phyloP scores from a whole-genome alignment of 192 early-diverging fungal species.

The Coemansia furcata region DNA sequence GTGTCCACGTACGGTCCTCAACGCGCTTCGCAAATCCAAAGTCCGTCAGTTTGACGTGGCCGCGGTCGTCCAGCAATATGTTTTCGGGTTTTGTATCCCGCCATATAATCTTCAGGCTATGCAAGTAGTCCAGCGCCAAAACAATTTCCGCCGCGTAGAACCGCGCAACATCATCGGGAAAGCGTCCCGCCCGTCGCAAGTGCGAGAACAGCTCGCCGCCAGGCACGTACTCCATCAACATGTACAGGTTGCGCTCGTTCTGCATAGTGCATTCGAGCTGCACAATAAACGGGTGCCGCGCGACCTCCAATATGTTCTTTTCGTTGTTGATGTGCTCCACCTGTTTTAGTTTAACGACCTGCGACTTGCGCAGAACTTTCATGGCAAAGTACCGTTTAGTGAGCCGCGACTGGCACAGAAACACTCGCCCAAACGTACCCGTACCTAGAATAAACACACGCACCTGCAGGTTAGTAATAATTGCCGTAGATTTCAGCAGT shows the following conservation, averaged over 20 bases:
- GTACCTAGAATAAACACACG: slow-evolving; percentile 64
- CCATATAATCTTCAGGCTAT: slow-evolving; percentile 87
- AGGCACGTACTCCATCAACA: slow-evolving; percentile 93
- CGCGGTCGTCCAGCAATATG: slow-evolving; percentile 88
- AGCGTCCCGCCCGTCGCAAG: slow-evolving; percentile 83
- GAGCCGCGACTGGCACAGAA: slow-evolving; percentile 73
- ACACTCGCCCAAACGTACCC: slow-evolving; percentile 95
- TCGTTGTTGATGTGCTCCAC: slow-evolving; percentile 94
- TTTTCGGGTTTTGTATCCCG: slow-evolving; percentile 96
- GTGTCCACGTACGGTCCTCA: slow-evolving; percentile 93
- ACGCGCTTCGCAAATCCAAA: slow-evolving; percentile 93
- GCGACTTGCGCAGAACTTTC: slow-evolving; percentile 92
- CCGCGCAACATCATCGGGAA: slow-evolving; percentile 82
- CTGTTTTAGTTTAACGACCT: slow-evolving; percentile 90
- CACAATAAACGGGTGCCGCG: slow-evolving; percentile 92
- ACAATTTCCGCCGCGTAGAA: slow-evolving; percentile 95
- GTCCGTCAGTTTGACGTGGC: slow-evolving; percentile 93
- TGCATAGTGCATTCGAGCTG: slow-evolving; percentile 94
- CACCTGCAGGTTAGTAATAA: neutral
- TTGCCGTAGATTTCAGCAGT: neutral
- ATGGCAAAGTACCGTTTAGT: slow-evolving; percentile 95
- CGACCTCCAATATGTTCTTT: slow-evolving; percentile 83
- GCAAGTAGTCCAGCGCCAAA: slow-evolving; percentile 87
- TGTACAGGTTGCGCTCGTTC: slow-evolving; percentile 90
- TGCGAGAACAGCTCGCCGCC: slow-evolving; percentile 98